Evolutionary conservation across 2,329 filamentous ascomycete genomes (phyloP).

Genomic region (Albophoma yamanashiensis): DNA sequence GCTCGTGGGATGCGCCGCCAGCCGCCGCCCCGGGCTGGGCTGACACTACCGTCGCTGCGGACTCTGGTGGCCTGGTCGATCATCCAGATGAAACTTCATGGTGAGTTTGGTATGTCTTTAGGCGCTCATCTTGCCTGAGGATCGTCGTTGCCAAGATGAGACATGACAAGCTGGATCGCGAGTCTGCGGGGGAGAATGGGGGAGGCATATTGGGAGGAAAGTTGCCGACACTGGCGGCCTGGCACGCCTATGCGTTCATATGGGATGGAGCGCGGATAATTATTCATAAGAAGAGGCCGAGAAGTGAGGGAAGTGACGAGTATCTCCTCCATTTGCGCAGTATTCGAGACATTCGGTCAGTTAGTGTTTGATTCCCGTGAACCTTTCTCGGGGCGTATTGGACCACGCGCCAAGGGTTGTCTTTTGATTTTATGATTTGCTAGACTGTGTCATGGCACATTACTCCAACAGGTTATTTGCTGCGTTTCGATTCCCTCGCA

Average conservation of each 20-base stretch:
- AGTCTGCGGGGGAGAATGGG: neutral
- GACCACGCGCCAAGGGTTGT: too few species aligned
- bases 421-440: too few species aligned
- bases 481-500: too few species aligned
- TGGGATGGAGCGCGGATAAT: neutral
- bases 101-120: neutral
- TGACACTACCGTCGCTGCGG: conserved; percentile 18
- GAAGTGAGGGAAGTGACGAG: neutral
- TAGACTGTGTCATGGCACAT: too few species aligned
- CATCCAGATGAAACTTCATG: neutral
- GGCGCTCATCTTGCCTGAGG: too few species aligned
- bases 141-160: neutral
- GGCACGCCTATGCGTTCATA: neutral
- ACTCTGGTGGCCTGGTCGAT: conserved; percentile 9
- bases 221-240: neutral
- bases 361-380: too few species aligned
- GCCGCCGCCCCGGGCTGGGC: conserved; percentile 13
- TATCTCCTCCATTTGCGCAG: neutral
- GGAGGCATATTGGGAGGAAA: neutral
- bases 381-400: neutral
- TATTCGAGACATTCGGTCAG: neutral
- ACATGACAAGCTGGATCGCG: neutral
- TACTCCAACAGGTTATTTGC: too few species aligned
- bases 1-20: conserved; percentile 14
- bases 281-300: neutral